Base-by-base conservation (phyloP, 176 grass and related monocot species). In the barley (Hordeum vulgare) region DNA sequence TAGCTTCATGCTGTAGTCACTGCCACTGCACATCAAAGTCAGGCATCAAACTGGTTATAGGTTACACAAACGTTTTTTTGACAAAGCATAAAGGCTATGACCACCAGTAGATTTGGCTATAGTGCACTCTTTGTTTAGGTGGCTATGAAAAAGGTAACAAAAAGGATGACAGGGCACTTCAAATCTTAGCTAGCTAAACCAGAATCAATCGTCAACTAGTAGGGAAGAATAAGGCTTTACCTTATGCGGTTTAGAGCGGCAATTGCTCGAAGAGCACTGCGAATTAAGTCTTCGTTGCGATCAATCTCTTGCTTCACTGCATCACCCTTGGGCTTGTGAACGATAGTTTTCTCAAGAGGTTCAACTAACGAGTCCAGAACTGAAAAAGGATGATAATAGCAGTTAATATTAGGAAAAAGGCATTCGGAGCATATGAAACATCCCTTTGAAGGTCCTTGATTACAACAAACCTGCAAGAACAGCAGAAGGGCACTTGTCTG, bases 281-380 rank as follows among this genome's bases (percentile, higher is more conserved):
- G 90, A 39, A 98, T 98, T 92, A 98, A 88, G 84, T 98, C 96
- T 89, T 95, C 96, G 20, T 98, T 98, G 66, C 90, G 90, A 41
- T 98, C 96, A 23, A 95, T 86, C 66, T 98, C 96, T 63, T 98
- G 96, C 84, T 98, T 98, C 81, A 98, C 96, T 40, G 92, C 96
- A 86, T 98, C 92, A 0, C 87, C 81, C 84, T 95, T 98, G 49
- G 90, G 96, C 80, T 86, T 98, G 90, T 98, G 93, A 86, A 61
- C 88, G 41, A 98, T 85, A 27, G 96, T 98, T 79, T 91, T 98
- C 70, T 93, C 93, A 66, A 98, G 90, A 37, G 96, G 96, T 59
- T 95, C 93, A 58, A 93, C 92, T 56, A 98, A 81, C 15, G 96
- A 95, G 71, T 95, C 96, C 75, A 98, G 83, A 83, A 95, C 95